These are phyloP conservation scores for Naegleria fowleri DNA, from an alignment of 208 protist species.

Conservation along the genomic window DNA sequence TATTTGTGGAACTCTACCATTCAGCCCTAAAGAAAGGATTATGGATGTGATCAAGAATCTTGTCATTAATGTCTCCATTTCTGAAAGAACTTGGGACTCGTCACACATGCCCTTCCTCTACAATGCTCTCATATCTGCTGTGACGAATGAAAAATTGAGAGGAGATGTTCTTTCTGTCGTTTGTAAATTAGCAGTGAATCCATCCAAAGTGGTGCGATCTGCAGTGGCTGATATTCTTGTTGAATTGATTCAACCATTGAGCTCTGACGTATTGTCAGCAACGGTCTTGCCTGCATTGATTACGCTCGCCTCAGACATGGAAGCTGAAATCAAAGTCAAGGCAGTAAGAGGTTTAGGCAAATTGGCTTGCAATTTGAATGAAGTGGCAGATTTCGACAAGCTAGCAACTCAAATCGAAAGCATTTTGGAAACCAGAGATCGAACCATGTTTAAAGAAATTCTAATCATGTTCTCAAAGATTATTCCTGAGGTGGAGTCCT, in stretches of 20 bases:
- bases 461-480: not conserved
- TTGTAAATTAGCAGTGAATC: not conserved
- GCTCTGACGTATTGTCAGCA: not conserved
- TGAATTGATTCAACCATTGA: not conserved
- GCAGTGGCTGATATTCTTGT: not conserved
- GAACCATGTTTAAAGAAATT: not conserved
- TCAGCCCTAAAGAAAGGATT: not conserved
- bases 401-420: not conserved
- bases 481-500: constrained; percentile 5
- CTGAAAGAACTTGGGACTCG: not conserved
- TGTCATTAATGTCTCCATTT: not conserved
- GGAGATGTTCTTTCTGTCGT: not conserved
- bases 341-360: not conserved
- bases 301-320: not conserved
- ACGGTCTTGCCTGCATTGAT: not conserved
- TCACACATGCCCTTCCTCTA: not conserved
- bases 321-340: not conserved
- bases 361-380: not conserved
- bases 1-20: not conserved
- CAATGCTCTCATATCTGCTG: not conserved
- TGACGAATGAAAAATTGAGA: not conserved
- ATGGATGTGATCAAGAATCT: not conserved
- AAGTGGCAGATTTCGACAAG: not conserved
- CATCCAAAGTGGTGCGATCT: not conserved
- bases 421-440: not conserved